Base-by-base conservation (phyloP, 495 filamentous ascomycete genomes). In the Tuber brumale region DNA sequence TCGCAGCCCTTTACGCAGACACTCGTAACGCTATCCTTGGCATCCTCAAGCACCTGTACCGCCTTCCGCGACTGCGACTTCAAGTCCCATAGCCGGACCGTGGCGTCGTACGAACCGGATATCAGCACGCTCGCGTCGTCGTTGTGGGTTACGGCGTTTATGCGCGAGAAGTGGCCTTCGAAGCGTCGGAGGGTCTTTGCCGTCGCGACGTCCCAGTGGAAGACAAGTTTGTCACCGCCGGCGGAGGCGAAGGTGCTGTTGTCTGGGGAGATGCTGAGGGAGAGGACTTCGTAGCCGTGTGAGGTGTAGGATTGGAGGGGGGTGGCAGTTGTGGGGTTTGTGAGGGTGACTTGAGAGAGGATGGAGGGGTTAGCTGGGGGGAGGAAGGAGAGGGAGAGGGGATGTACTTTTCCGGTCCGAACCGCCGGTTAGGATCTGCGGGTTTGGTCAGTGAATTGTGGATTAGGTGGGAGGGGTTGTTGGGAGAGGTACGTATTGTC, bases 191-290 rank as follows among this genome's bases (percentile, higher is more conserved):
- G 82, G 0, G 95, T 97, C 79, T 85, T 85, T 14, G 91, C 93
- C 8, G 91, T 91, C 8, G 89, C 85, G 0, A 97, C 95, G 85
- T 99, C 95, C 95, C 95, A 99, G 27, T 97, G 88, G 82, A 97
- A 97, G 7, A 97, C 93, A 79, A 87, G 88, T 79, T 93, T 90
- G 86, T 99, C 95, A 69, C 96, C 95, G 82, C 95, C 95, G 4
- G 90, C 89, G 66, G 89, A 92, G 37, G 89, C 89, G 83, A 98
- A 97, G 44, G 88, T 88, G 71, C 91, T 87, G 87, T 99, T 99
- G 85, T 92, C 90, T 70, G 83, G 77, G n/a, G 89, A 85, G 71
- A 97, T 90, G 76, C 88, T 87, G 66, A 99, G 85, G 76, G 92
- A 91, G 76, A 97, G 91, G 66, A 99, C 91, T 69, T 91, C 91